Evolutionary conservation across 306 rosid genomes (phyloP).

Genomic region (Ochetophila trinervis): DNA sequence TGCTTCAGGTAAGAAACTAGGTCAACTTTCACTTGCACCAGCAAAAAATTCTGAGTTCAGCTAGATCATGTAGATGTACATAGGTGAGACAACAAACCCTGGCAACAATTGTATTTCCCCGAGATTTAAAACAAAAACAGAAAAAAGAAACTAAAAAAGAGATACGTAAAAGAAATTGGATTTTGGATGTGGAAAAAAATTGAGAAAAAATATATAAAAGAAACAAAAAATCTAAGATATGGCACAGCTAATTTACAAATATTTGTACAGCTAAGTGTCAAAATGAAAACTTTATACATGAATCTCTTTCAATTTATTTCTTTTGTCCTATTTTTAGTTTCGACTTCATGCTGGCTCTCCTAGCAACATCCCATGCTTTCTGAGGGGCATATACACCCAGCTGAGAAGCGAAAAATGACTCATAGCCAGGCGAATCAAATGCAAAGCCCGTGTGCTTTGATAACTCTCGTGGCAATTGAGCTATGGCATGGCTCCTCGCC

Average conservation of each 20-base stretch:
- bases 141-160: background rate
- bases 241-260: constrained; percentile 52
- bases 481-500: constrained; percentile 75
- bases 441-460: constrained; percentile 96
- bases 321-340: constrained; percentile 42
- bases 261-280: constrained; percentile 41
- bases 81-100: constrained; percentile 14
- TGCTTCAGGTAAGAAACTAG: no score
- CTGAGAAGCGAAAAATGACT: constrained; percentile 89
- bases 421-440: constrained; percentile 91
- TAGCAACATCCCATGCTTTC: constrained; percentile 97
- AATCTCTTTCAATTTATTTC: constrained; percentile 42
- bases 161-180: background rate
- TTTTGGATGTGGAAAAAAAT: constrained; percentile 4
- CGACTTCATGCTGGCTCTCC: constrained; percentile 79
- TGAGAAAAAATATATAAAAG: constrained; percentile 20
- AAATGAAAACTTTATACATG: constrained; percentile 48
- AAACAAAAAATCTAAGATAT: constrained; percentile 20
- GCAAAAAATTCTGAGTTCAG: constrained; percentile 24
- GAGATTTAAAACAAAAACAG: background rate
- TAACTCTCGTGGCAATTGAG: constrained; percentile 75
- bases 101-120: constrained; percentile 18
- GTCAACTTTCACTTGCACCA: constrained; percentile 1
- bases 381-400: constrained; percentile 74
- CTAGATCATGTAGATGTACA: constrained; percentile 43